These are phyloP conservation scores for Cichorium intybus DNA, from an alignment of 140 eudicot genomes.

Conservation along the genomic window DNA sequence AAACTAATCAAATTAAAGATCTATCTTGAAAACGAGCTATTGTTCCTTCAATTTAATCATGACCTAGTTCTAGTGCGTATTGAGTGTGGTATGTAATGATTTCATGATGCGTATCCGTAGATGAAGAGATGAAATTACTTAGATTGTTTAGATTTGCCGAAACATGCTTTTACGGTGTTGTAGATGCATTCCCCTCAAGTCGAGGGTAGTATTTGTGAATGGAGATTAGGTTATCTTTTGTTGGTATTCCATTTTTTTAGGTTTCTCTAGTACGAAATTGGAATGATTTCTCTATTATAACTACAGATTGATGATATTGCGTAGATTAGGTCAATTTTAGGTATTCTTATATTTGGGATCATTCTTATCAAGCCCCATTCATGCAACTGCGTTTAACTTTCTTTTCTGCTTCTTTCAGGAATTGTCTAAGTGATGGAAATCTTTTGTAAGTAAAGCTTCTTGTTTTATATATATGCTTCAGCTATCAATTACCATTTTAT, in stretches of 20 bases:
- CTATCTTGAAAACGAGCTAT: not conserved
- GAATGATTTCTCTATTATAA: not conserved
- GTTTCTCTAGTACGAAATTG: constrained; percentile 1
- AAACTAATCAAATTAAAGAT: constrained; percentile 11
- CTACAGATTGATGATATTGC: no score
- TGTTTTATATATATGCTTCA: not conserved
- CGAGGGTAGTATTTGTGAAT: no score
- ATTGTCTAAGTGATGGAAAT: constrained; percentile 72
- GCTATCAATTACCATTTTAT: not conserved
- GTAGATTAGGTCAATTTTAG: not conserved
- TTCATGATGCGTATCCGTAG: constrained; percentile 1
- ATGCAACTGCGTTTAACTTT: not conserved
- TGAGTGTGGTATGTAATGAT: not conserved
- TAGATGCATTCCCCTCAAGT: no score
- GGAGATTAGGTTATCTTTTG: not conserved
- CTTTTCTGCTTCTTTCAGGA: constrained; percentile 44
- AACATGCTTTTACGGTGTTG: no score
- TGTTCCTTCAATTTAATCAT: not conserved
- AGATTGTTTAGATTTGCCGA: no score
- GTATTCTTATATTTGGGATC: constrained; percentile 3
- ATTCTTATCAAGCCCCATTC: not conserved
- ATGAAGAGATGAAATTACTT: no score
- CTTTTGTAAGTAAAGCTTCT: constrained; percentile 61
- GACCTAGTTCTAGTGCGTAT: not conserved
- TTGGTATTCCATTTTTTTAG: constrained; percentile 13